A percentile compares a stretch with the other conserved stretches of the same genome.
Evolutionary conservation across 1,139 yeast genomes (phyloP).

Genomic region (Lodderomyces pseudojiufengensis): DNA sequence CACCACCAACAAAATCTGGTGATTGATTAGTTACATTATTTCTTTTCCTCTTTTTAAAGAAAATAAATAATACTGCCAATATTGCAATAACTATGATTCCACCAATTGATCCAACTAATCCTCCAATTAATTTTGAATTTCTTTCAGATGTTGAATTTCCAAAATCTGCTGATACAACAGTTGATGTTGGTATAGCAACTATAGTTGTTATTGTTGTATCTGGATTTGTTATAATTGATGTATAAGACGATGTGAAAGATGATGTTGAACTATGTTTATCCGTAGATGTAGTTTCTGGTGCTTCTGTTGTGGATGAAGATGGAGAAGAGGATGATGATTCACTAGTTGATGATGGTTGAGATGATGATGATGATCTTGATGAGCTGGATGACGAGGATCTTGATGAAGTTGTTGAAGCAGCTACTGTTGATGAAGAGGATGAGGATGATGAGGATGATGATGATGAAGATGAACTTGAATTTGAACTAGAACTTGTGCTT

Average conservation of each 20-base stretch:
- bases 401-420: constrained; percentile 5
- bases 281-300: constrained; percentile 9
- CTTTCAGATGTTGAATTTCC: constrained; percentile 17
- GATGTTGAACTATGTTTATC: constrained; percentile 6
- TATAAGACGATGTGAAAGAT: constrained; percentile 14
- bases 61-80: constrained; percentile 35
- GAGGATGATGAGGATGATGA: constrained; percentile 7
- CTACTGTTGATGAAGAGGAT: constrained; percentile 7
- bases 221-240: constrained; percentile 16
- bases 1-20: constrained; percentile 39
- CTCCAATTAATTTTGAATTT: constrained; percentile 43
- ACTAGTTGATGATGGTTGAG: constrained; percentile 7
- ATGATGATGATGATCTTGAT: constrained; percentile 3
- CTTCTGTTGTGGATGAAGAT: constrained; percentile 4
- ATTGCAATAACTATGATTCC: constrained; percentile 42
- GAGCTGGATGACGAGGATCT: constrained; percentile 1
- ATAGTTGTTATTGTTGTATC: constrained; percentile 44
- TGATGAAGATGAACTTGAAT: constrained; percentile 6
- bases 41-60: constrained; percentile 31
- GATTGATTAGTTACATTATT: constrained; percentile 36
- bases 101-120: constrained; percentile 47
- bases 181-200: constrained; percentile 37
- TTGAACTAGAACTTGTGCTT: constrained; percentile 5
- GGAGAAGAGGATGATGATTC: constrained; percentile 7
- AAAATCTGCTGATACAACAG: constrained; percentile 10